A percentile compares a stretch with the other conserved stretches of the same genome.
Conservation (phyloP, 129 eudicot species). For the Lactuca sativa region DNA sequence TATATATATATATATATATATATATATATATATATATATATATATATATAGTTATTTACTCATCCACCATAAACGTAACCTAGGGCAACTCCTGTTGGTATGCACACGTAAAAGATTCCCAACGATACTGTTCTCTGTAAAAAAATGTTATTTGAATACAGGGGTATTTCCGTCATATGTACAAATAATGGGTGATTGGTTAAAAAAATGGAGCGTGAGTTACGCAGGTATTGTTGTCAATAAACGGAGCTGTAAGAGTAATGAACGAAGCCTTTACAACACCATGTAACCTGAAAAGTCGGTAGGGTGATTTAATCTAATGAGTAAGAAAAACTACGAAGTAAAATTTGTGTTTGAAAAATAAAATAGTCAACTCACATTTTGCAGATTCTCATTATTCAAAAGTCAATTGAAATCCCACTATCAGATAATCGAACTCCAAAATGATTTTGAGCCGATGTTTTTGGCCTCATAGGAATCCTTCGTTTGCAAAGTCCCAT, state of each 20-base stretch:
- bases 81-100: constrained; percentile 40
- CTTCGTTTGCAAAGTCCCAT: too few relatives aligned
- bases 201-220: constrained; percentile 53
- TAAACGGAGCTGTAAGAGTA: constrained; percentile 97
- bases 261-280: constrained; percentile 97
- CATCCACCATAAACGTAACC: constrained; percentile 41
- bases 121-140: constrained; percentile 36
- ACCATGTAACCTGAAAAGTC: constrained; percentile 74
- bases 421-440: constrained; percentile 89
- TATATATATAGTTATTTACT: constrained; percentile 1
- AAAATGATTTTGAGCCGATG: constrained; percentile 68
- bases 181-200: background rate
- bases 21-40: background rate
- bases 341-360: background rate
- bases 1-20: too few relatives aligned
- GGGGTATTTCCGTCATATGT: background rate
- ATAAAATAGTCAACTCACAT: constrained; percentile 50
- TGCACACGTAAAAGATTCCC: constrained; percentile 2
- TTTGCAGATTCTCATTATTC: constrained; percentile 74
- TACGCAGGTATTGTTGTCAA: constrained; percentile 85
- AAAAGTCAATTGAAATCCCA: constrained; percentile 75
- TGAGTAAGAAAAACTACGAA: background rate
- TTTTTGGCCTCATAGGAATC: too few relatives aligned
- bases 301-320: background rate
- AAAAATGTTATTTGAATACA: background rate